phyloP scores from a whole-genome alignment of 2,329 filamentous ascomycete species.

The Fusarium sp. region DNA sequence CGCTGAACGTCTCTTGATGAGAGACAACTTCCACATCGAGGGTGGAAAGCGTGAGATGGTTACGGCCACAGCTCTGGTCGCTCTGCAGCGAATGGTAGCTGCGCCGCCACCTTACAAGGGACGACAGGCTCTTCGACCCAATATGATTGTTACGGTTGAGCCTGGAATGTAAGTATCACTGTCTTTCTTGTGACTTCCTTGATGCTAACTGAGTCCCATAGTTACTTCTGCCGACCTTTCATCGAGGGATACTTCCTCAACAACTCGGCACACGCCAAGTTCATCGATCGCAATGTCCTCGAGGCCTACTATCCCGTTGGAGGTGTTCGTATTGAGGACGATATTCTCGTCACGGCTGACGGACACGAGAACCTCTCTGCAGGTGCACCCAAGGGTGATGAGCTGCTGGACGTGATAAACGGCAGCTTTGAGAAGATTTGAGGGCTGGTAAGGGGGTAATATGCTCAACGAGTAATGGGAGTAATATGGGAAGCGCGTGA shows the following conservation, averaged over 20 bases:
- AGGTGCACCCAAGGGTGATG: conserved; percentile 77
- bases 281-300: conserved; percentile 74
- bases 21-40: conserved; percentile 45
- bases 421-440: conserved; percentile 45
- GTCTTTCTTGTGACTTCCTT: background rate
- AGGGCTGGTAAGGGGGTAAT: background rate
- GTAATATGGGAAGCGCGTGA: background rate
- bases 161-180: conserved; percentile 71
- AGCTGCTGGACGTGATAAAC: conserved; percentile 73
- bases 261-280: conserved; percentile 67
- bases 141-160: conserved; percentile 83
- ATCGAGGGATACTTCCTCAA: conserved; percentile 76
- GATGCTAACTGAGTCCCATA: conserved; percentile 41
- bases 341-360: conserved; percentile 81
- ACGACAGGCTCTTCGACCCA: conserved; percentile 61
- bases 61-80: conserved; percentile 49
- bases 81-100: conserved; percentile 42
- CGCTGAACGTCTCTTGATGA: conserved; percentile 49
- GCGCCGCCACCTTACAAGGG: conserved; percentile 47
- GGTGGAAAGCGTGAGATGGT: conserved; percentile 57
- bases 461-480: background rate
- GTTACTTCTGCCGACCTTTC: conserved; percentile 81
- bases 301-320: conserved; percentile 82
- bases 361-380: conserved; percentile 88
- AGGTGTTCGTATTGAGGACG: conserved; percentile 93